Evolutionary conservation across 352 stramenopile genomes (phyloP).

Genomic region (Pythium oligandrum): DNA sequence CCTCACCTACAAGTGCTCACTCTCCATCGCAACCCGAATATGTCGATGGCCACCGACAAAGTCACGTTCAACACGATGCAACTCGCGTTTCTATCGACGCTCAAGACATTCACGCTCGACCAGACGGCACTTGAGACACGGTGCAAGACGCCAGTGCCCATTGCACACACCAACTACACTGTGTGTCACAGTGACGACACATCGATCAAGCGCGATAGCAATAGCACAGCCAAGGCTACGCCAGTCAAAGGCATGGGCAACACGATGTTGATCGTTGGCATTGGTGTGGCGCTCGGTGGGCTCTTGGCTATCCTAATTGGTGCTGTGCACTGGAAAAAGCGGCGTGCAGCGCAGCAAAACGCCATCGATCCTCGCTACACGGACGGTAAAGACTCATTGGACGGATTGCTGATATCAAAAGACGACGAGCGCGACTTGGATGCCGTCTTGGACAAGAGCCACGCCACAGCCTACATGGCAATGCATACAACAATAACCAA

Average conservation of each 20-base stretch:
- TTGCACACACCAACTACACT: slow-evolving; percentile 16
- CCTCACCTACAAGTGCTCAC: slow-evolving; percentile 15
- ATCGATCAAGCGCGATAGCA: slow-evolving; percentile 4
- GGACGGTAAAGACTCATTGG: not conserved
- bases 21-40: slow-evolving; percentile 14
- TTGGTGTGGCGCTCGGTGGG: not conserved
- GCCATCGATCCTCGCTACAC: not conserved
- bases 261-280: not conserved
- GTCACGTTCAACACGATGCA: slow-evolving; percentile 24
- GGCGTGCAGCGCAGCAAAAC: slow-evolving; percentile 2
- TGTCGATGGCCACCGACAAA: slow-evolving; percentile 1
- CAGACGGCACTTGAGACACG: slow-evolving; percentile 15
- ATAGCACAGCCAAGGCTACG: not conserved
- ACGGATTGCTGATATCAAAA: not conserved
- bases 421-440: slow-evolving; percentile 1
- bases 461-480: slow-evolving; percentile 12
- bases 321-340: slow-evolving; percentile 12
- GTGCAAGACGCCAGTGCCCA: slow-evolving; percentile 7
- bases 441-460: slow-evolving; percentile 1
- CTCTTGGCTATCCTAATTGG: slow-evolving; percentile 1
- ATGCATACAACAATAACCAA: slow-evolving; percentile 5
- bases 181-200: slow-evolving; percentile 20
- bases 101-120: slow-evolving; percentile 28
- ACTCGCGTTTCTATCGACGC: slow-evolving; percentile 18
- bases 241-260: not conserved